phyloP scores from a whole-genome alignment of 192 early-diverging fungal species.

The Entomortierella chlamydospora region DNA sequence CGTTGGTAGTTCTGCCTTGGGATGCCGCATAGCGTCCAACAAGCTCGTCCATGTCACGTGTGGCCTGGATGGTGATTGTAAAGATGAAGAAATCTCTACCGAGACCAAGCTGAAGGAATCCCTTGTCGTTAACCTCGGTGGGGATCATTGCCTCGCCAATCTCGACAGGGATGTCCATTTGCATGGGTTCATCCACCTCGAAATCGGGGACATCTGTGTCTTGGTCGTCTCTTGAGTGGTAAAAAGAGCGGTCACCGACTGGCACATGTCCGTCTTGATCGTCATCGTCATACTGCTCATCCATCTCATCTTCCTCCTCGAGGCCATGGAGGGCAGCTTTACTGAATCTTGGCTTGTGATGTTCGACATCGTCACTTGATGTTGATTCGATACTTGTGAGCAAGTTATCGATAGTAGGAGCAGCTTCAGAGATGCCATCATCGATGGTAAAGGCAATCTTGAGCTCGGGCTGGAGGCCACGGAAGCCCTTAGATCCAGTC shows the following conservation, averaged over 20 bases:
- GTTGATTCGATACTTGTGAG: constrained; percentile 48
- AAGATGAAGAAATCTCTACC: constrained; percentile 51
- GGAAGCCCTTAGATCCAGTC: constrained; percentile 41
- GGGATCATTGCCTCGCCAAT: constrained; percentile 54
- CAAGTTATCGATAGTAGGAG: constrained; percentile 44
- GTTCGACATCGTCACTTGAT: constrained; percentile 30
- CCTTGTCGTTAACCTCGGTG: constrained; percentile 51
- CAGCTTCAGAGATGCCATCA: constrained; percentile 36
- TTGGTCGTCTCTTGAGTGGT: constrained; percentile 19
- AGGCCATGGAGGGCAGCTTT: constrained; percentile 32
- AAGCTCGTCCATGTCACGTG: constrained; percentile 27
- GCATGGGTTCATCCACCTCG: constrained; percentile 32
- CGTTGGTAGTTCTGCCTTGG: constrained; percentile 6
- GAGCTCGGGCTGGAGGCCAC: constrained; percentile 53
- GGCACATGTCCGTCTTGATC: constrained; percentile 45
- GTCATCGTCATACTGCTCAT: constrained; percentile 17
- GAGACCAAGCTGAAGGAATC: constrained; percentile 44
- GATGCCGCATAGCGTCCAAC: constrained; percentile 29
- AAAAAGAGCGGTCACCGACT: constrained; percentile 33
- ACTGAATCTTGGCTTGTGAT: constrained; percentile 2
- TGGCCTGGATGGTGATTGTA: constrained; percentile 48
- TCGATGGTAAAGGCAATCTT: constrained; percentile 56
- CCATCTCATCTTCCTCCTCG: constrained; percentile 37
- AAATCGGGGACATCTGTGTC: constrained; percentile 24
- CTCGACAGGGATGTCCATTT: constrained; percentile 48